A percentile compares a stretch with the other conserved stretches of the same genome.
These are phyloP conservation scores for Talaromyces ruber DNA, from an alignment of 495 filamentous ascomycete genomes.

Conservation along the genomic window DNA sequence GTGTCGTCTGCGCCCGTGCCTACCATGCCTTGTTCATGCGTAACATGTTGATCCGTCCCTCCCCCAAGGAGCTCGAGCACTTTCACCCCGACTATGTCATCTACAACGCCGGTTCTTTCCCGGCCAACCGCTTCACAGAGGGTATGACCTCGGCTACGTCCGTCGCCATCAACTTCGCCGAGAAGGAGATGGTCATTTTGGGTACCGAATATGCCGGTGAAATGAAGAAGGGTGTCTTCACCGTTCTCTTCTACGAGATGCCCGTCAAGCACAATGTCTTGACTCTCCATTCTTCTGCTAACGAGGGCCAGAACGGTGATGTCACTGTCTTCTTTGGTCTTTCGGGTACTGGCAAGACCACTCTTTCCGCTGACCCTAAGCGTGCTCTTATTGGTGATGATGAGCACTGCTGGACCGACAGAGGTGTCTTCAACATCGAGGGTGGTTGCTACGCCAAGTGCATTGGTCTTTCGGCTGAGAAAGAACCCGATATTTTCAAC, in stretches of 20 bases:
- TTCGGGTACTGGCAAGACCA: conserved; percentile 98
- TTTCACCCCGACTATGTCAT: conserved; percentile 99
- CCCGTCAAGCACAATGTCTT: conserved; percentile 98
- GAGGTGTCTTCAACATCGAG: conserved; percentile 98
- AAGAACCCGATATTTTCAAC: conserved; percentile 96
- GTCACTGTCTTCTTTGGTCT: conserved; percentile 99
- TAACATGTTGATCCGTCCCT: conserved; percentile 98
- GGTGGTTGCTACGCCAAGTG: conserved; percentile 99
- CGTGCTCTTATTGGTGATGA: conserved; percentile 95
- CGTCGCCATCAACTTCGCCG: conserved; percentile 79
- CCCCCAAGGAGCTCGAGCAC: conserved; percentile 79
- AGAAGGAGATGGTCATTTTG: conserved; percentile 96
- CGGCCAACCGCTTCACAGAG: conserved; percentile 94
- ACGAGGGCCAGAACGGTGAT: conserved; percentile 79
- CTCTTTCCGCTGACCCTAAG: conserved; percentile 93
- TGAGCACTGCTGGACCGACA: conserved; percentile 99
- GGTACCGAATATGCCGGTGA: conserved; percentile 98
- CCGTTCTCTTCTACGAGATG: conserved; percentile 99
- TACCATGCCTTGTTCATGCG: conserved; percentile 99
- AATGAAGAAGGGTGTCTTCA: conserved; percentile 99
- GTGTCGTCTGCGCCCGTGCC: conserved; percentile 95
- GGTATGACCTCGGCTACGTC: conserved; percentile 96
- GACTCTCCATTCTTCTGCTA: conserved; percentile 91
- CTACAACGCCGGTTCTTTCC: conserved; percentile 98
- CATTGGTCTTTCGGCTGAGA: conserved; percentile 94